Base-by-base conservation (phyloP, 1,284 basidiomycete species). In the Pisolithus thermaeus region DNA sequence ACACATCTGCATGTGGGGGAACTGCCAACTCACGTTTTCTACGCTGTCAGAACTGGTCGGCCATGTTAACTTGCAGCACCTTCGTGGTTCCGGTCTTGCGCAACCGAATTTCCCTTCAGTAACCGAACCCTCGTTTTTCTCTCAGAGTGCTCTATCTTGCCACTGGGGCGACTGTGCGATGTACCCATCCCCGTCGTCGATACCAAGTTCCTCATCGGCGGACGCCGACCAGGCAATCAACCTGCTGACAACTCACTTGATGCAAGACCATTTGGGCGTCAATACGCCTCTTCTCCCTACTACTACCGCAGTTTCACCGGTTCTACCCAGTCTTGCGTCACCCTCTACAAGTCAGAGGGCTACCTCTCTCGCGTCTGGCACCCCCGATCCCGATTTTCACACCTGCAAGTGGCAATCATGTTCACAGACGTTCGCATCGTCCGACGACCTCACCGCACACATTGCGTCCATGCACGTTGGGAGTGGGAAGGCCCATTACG, bases 181-280 rank as follows among this genome's bases (percentile, higher is more conserved):
- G 47, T 79, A 76, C 56, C 72, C 78, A 2, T 69, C 73, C 11
- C 63, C 73, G 0, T 69, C 74, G 41, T 68, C 74, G 3, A 68
- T 79, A 41, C 73, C 78, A 18, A 69, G 72, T 23, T 66, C 76
- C 20, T 75, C 78, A 1, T 68, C 71, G 1, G 70, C 72, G 18
- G 64, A 67, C 51, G 63, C 70, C 7, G 68, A 78, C 41, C 64
- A 67, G 30, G 66, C 73, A 44, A 60, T 78, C 40, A 72, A 69
- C 46, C 58, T 77, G 28, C 73, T 90, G 36, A 71, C 75, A 9
- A 73, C 76, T 40, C 91, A 92, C 64, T 76, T 93, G 7, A 73
- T 91, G 47, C 81, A 87, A 51, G 87, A 92, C 60, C 91, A 93
- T 61, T 77, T 94, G n/a, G 87, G 87, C n/a, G 60, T 87, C 63